A percentile compares a stretch with the other conserved stretches of the same genome.
Conservation (phyloP, 2,329 filamentous ascomycete genomes). For the Neonectria neomacrospora region DNA sequence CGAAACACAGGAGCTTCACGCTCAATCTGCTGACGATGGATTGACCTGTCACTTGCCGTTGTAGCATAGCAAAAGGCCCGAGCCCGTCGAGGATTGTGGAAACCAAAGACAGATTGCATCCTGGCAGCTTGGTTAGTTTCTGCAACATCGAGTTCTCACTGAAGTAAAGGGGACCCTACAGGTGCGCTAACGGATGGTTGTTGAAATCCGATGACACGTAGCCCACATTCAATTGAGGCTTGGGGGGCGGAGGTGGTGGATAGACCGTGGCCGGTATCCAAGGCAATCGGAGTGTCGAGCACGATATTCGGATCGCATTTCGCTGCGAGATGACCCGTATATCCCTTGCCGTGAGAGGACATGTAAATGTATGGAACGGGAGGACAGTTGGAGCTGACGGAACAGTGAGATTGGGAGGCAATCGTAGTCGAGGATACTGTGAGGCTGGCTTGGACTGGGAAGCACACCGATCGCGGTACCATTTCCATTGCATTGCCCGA, state of each 20-base stretch:
- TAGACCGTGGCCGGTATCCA: conserved; percentile 89
- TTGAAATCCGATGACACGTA: conserved; percentile 99
- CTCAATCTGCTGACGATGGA: conserved; percentile 93
- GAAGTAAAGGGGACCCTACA: conserved; percentile 60
- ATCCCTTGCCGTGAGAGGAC: conserved; percentile 88
- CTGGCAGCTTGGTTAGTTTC: conserved; percentile 47
- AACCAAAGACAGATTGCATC: conserved; percentile 98
- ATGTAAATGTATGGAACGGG: conserved; percentile 98
- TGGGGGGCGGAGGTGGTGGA: conserved; percentile 84
- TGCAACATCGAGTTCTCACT: not conserved
- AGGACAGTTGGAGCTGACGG: conserved; percentile 93
- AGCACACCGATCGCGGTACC: conserved; percentile 87
- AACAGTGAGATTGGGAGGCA: conserved; percentile 78
- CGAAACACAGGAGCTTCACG: conserved; percentile 89
- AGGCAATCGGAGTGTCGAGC: conserved; percentile 83
- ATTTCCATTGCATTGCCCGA: conserved; percentile 81
- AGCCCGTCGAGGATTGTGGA: conserved; percentile 79
- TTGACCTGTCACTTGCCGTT: conserved; percentile 87
- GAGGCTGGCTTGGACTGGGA: conserved; percentile 62
- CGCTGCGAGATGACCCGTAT: conserved; percentile 94
- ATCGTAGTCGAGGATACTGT: conserved; percentile 76
- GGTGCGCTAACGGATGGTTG: conserved; percentile 93
- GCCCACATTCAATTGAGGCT: conserved; percentile 86
- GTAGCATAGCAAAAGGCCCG: conserved; percentile 97
- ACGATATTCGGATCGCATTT: conserved; percentile 92